A percentile compares a stretch with the other conserved stretches of the same genome.
Conservation (phyloP, 495 filamentous ascomycete species). For the Aspergillus ellipticus region DNA sequence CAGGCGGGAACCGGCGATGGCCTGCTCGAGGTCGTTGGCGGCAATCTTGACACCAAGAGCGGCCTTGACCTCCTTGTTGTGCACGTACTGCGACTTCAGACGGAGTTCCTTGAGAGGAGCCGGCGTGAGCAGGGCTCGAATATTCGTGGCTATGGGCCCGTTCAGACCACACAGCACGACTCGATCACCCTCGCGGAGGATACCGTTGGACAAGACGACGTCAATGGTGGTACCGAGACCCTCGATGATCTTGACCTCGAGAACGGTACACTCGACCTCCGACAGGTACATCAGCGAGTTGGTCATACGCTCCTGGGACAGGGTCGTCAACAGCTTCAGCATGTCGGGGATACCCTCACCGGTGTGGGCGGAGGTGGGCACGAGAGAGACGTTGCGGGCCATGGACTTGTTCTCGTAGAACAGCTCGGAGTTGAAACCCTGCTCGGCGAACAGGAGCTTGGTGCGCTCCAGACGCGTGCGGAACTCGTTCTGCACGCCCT, state of each 20-base stretch:
- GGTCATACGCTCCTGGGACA: slow-evolving; percentile 98
- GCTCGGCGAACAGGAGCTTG: slow-evolving; percentile 89
- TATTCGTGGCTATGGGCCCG: slow-evolving; percentile 89
- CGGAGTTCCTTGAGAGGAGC: slow-evolving; percentile 92
- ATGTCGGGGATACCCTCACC: slow-evolving; percentile 99
- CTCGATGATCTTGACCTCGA: slow-evolving; percentile 99
- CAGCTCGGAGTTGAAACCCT: slow-evolving; percentile 95
- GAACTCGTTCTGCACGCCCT: slow-evolving; percentile 94
- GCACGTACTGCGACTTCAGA: slow-evolving; percentile 90
- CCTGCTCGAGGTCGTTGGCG: slow-evolving; percentile 91
- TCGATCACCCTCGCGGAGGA: slow-evolving; percentile 89
- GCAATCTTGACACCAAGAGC: slow-evolving; percentile 98
- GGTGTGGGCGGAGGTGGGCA: slow-evolving; percentile 95
- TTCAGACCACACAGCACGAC: slow-evolving; percentile 94
- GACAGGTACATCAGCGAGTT: slow-evolving; percentile 97
- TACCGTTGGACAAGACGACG: slow-evolving; percentile 93
- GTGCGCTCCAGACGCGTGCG: slow-evolving; percentile 83
- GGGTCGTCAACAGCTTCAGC: slow-evolving; percentile 86
- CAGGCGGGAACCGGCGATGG: slow-evolving; percentile 93
- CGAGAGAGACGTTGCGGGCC: slow-evolving; percentile 86
- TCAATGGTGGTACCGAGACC: slow-evolving; percentile 99
- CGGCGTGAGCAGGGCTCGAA: slow-evolving; percentile 93
- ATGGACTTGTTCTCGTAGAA: slow-evolving; percentile 98
- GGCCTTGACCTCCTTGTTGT: slow-evolving; percentile 99
- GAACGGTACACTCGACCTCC: slow-evolving; percentile 94